phyloP scores from a whole-genome alignment of 2,329 filamentous ascomycete genomes.

The Microsporum audouinii region DNA sequence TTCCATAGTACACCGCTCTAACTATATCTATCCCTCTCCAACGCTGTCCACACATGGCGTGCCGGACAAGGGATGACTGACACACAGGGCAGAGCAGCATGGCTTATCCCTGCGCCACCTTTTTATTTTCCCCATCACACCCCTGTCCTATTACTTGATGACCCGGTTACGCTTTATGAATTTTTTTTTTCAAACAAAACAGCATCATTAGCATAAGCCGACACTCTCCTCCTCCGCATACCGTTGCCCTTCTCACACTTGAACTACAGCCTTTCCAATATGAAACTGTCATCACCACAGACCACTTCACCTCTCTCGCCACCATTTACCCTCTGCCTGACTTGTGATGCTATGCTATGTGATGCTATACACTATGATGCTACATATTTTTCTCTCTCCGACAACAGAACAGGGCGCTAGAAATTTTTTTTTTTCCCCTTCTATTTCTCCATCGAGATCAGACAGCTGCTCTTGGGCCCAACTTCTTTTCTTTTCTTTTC shows the following conservation, averaged over 20 bases:
- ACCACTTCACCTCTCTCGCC: not conserved
- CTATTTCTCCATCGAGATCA: not conserved
- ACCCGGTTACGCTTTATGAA: conserved; percentile 6
- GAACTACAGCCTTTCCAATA: not conserved
- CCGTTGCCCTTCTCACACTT: not conserved
- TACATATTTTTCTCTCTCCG: not conserved
- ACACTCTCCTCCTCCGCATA: not conserved
- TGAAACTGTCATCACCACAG: not conserved
- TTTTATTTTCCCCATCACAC: not conserved
- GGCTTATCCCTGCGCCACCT: not conserved
- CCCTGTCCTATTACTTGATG: conserved; percentile 2
- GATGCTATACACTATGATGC: not conserved
- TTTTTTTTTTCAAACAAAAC: not conserved
- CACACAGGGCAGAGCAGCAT: not conserved
- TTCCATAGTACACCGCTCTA: not conserved
- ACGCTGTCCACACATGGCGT: not conserved
- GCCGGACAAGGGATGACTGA: not conserved
- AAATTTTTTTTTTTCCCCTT: not conserved
- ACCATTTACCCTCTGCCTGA: not conserved
- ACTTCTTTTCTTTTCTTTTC: not conserved
- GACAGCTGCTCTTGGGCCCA: not conserved
- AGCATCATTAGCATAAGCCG: conserved; percentile 1
- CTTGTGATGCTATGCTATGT: not conserved
- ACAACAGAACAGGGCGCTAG: not conserved
- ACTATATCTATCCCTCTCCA: not conserved